These are phyloP conservation scores for Neocucurbitaria cava DNA, from an alignment of 2,329 filamentous ascomycete genomes.

Conservation along the genomic window DNA sequence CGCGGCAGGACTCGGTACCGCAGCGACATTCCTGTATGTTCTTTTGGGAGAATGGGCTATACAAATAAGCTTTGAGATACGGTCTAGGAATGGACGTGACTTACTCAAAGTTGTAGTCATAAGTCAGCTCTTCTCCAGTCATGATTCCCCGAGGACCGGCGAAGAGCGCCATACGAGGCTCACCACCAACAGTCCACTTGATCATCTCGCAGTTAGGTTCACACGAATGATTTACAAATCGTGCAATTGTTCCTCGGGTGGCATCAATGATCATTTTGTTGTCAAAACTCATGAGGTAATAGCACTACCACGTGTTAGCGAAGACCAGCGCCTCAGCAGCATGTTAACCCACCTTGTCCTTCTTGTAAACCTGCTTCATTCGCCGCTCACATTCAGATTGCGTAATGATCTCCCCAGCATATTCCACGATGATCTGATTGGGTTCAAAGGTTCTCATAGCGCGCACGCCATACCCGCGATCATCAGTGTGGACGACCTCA, in stretches of 20 bases:
- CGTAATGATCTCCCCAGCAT: slow-evolving; percentile 96
- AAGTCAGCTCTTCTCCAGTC: slow-evolving; percentile 95
- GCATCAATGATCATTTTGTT: slow-evolving; percentile 99
- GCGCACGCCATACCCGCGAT: slow-evolving; percentile 90
- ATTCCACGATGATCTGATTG: slow-evolving; percentile 97
- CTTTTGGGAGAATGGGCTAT: slow-evolving; percentile 58
- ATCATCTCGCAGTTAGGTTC: slow-evolving; percentile 97
- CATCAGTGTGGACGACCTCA: slow-evolving; percentile 88
- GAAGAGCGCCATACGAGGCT: slow-evolving; percentile 95
- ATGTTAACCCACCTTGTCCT: slow-evolving; percentile 75
- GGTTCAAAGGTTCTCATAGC: slow-evolving; percentile 86
- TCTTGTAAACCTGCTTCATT: slow-evolving; percentile 92
- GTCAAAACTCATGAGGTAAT: slow-evolving; percentile 98
- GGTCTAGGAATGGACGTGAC: slow-evolving; percentile 24
- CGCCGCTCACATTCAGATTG: slow-evolving; percentile 90
- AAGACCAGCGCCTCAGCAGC: background rate
- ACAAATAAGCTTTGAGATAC: slow-evolving; percentile 11
- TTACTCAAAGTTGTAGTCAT: slow-evolving; percentile 82
- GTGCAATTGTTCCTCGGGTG: slow-evolving; percentile 91
- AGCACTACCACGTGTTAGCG: slow-evolving; percentile 68
- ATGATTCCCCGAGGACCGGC: slow-evolving; percentile 87
- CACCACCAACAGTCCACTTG: slow-evolving; percentile 93
- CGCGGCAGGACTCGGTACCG: slow-evolving; percentile 66
- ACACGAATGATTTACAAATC: slow-evolving; percentile 98
- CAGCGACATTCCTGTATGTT: slow-evolving; percentile 71